Conservation (phyloP, 2,329 filamentous ascomycete genomes). For the Albifimbria verrucaria region DNA sequence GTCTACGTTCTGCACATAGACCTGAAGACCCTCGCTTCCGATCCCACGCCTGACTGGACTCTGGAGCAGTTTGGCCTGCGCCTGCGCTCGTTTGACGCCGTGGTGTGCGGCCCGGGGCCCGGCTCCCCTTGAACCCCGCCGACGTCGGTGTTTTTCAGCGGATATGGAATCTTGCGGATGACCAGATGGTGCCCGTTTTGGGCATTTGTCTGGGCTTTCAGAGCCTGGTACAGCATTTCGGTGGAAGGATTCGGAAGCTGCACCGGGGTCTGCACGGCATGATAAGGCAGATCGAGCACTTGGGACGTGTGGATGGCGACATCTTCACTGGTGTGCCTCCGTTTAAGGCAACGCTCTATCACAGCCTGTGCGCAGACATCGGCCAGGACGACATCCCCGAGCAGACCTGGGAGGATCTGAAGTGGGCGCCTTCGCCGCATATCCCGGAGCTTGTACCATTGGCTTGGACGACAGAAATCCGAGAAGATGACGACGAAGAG, state of each 20-base stretch:
- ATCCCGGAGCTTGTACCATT: constrained; percentile 50
- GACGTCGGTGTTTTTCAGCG: constrained; percentile 81
- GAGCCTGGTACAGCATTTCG: constrained; percentile 68
- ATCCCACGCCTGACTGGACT: constrained; percentile 43
- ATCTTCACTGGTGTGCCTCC: constrained; percentile 62
- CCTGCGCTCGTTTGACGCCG: constrained; percentile 67
- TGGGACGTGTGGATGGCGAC: constrained; percentile 36
- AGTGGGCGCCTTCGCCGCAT: constrained; percentile 34
- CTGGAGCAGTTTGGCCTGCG: constrained; percentile 34
- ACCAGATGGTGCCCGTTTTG: constrained; percentile 68
- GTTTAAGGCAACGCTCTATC: constrained; percentile 74
- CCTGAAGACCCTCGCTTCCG: constrained; percentile 62
- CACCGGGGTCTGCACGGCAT: constrained; percentile 79
- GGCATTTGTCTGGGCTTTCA: constrained; percentile 91
- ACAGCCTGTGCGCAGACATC: constrained; percentile 57
- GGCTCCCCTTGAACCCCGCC: constrained; percentile 69
- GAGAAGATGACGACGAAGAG: constrained; percentile 36
- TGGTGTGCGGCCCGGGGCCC: constrained; percentile 88
- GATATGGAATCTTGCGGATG: constrained; percentile 66
- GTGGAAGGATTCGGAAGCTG: constrained; percentile 63
- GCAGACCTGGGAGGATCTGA: constrained; percentile 31
- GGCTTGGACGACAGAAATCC: constrained; percentile 57
- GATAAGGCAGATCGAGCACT: constrained; percentile 64
- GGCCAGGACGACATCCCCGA: constrained; percentile 41
- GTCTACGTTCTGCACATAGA: constrained; percentile 37